Evolutionary conservation across 495 filamentous ascomycete genomes (phyloP), one percentile per base, ranked within the genome.

Genomic region (Amorphotheca resinae): DNA sequence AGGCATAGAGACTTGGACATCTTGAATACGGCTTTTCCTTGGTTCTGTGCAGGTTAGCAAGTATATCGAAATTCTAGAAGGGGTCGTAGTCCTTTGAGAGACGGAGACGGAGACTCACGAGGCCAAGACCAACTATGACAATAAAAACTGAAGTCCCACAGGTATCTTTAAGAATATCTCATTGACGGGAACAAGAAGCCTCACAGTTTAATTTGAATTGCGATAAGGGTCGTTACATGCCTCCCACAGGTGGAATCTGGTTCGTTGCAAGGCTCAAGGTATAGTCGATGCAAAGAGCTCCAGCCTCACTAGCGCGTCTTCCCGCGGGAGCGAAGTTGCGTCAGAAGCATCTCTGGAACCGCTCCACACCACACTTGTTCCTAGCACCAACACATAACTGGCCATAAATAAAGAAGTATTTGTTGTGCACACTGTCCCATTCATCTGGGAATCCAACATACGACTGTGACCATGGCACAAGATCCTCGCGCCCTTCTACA

Each of bases 401-500:
- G 5, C 25, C 25, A 5, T 28, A 5, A 11, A 28, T 23, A 17
- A 32, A 33, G 25, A 42, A 42, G 23, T 16, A 11, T 22, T 20
- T 7, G 7, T 17, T 17, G 20, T 20, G 9, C 22, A 9, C 8
- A 22, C 9, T 40, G 8, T 40, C 25, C 23, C 4, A 40, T 17
- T n/a, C 22, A 12, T 4, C 38, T 5, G 25, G 5, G 30, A 38
- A 42, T 33, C 40, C 22, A 31, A 26, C 12, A 26, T 26, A 28
- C 25, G 22, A 36, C 22, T 25, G n/a, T 12, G 33, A 49, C 17
- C 14, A 57, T 57, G 54, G 51, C 51, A 20, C 48, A 49, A 44
- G 76, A 80, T 58, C 75, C 75, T 21, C 68, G 73, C 52, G 68
- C 63, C 25, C 62, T 76, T 4, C 61, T 80, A 23, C 72, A 74